Percentiles rank a stretch among this genome's conserved stretches.
Conservation (phyloP, 2,329 filamentous ascomycete species). For the Paecilomyces fulvus region DNA sequence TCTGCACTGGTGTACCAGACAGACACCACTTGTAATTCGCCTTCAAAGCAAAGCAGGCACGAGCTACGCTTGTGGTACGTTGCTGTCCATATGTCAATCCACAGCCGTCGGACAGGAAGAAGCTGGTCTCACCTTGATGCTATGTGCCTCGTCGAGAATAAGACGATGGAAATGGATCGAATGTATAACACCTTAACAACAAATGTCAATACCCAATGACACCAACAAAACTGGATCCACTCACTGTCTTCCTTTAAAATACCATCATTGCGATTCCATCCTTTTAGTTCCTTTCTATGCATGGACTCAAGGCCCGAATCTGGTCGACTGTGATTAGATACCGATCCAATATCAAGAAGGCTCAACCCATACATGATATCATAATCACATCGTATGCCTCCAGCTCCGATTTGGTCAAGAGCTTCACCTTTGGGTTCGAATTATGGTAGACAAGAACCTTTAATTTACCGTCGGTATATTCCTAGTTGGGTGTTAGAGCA, state of each 20-base stretch:
- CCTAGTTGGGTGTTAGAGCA: slow-evolving; percentile 14
- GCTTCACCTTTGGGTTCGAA: slow-evolving; percentile 74
- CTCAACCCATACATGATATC: slow-evolving; percentile 73
- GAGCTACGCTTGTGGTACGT: slow-evolving; percentile 82
- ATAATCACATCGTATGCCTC: slow-evolving; percentile 87
- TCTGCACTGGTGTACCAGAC: slow-evolving; percentile 90
- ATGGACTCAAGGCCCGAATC: slow-evolving; percentile 71
- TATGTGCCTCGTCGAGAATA: slow-evolving; percentile 91
- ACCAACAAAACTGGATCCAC: slow-evolving; percentile 5
- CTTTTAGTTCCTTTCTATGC: slow-evolving; percentile 85
- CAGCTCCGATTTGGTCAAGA: slow-evolving; percentile 63
- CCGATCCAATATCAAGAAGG: not conserved
- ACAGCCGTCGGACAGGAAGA: not conserved
- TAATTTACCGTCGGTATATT: slow-evolving; percentile 76
- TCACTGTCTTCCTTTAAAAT: slow-evolving; percentile 66
- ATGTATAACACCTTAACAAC: slow-evolving; percentile 60
- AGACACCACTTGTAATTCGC: slow-evolving; percentile 91
- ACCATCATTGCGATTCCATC: slow-evolving; percentile 71
- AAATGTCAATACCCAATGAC: not conserved
- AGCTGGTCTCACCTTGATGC: slow-evolving; percentile 59
- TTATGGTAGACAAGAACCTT: slow-evolving; percentile 89
- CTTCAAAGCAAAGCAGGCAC: slow-evolving; percentile 85
- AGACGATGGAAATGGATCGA: slow-evolving; percentile 79
- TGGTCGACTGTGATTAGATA: slow-evolving; percentile 12
- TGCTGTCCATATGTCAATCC: slow-evolving; percentile 16